Evolutionary conservation across 371 early-diverging fungal genomes (phyloP), one percentile per base, ranked within the genome.

Genomic region (Paramicrosporidium saccamoebae): DNA sequence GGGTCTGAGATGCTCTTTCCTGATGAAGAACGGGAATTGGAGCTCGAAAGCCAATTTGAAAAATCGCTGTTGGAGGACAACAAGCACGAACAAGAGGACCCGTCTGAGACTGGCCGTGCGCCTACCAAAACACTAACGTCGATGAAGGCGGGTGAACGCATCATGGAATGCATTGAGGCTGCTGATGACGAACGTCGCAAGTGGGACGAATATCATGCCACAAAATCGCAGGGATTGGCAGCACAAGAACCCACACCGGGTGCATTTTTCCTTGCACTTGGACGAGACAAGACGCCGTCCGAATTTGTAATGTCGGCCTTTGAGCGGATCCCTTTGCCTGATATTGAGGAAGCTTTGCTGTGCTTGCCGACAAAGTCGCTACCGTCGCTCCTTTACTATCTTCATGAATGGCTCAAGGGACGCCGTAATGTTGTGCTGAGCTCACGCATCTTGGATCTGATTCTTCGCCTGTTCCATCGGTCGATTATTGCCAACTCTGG

Each of bases 21-120:
- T 22, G 82, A 84, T 36, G 92, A 92, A 50, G 92, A 92, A 41
- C 58, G 77, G 12, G 86, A 92, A 40, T 59, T 64, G 21, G 81
- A 82, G 37, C 29, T 82, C 25, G 92, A 88, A 31, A 65, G 73
- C 26, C 17, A 68, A 27, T 66, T 68, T 21, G 88, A 86, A 27
- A 48, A 59, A 3, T 62, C 60, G 1, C 28, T 75, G 23, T 52
- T 61, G 17, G 58, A 55, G 22, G 50, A 55, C 23, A 40, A 62
- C 37, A 64, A 63, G 29, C 53, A 51, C 28, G 35, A 52, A 4
- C 43, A 43, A 7, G 14, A 18, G 8, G 9, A 6, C 12, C 10
- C 11, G 4, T 10, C 14, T 22, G 65, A 66, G 33, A 38, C 59
- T n/a, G 61, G 61, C 15, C 46, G 55, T 11, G 74, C 78, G 1